Conservation (phyloP, 129 eudicot species). For the Chrysanthemum makinoi region DNA sequence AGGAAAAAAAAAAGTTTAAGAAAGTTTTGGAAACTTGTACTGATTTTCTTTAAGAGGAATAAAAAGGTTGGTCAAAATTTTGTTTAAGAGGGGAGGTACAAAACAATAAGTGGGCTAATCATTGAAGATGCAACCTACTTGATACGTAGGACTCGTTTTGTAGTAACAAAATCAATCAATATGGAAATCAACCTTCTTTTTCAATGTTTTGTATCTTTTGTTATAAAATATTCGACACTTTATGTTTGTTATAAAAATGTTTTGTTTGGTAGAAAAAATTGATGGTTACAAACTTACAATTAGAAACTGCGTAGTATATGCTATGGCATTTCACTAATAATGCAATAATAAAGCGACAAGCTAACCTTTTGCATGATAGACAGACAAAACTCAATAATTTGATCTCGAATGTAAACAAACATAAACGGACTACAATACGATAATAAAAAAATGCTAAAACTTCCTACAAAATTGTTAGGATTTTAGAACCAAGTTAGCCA, state of each 20-base stretch:
- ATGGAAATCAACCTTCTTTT: neutral
- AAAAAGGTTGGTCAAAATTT: constrained; percentile 22
- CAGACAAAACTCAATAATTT: no score
- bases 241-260: neutral
- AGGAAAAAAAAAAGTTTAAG: neutral
- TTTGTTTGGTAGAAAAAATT: neutral
- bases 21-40: no score
- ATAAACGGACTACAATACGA: no score
- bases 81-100: constrained; percentile 16
- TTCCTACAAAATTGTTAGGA: no score
- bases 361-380: no score
- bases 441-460: no score
- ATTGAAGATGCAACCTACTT: constrained; percentile 34
- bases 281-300: neutral
- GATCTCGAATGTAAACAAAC: no score
- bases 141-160: constrained; percentile 2
- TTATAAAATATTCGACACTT: neutral
- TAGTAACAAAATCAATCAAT: neutral
- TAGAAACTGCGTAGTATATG: no score
- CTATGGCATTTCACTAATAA: neutral
- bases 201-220: neutral
- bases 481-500: no score
- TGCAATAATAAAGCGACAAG: no score
- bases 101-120: constrained; percentile 27
- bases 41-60: neutral